A percentile compares a stretch with the other conserved stretches of the same genome.
Conservation (phyloP, 73 alveolate species). For the Paramecium sexaurelia region DNA sequence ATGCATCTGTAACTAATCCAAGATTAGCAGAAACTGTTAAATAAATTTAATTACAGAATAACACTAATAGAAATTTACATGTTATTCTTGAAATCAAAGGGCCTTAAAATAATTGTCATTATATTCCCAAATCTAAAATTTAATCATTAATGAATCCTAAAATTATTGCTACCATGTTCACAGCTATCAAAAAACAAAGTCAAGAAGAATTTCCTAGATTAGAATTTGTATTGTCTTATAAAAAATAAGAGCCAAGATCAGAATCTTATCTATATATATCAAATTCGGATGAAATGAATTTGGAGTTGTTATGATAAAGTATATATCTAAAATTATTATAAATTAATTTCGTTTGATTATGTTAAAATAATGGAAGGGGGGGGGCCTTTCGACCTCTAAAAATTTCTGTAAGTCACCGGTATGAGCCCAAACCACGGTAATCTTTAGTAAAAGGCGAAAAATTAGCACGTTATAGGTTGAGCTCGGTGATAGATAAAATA, state of each 20-base stretch:
- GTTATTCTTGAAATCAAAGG: not conserved
- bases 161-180: not conserved
- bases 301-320: not conserved
- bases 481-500: constrained; percentile 87
- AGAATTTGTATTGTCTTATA: not conserved
- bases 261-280: not conserved
- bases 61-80: not conserved
- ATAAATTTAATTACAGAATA: not conserved
- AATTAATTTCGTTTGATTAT: constrained; percentile 33
- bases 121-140: not conserved
- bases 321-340: not conserved
- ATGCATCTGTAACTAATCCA: not conserved
- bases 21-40: not conserved
- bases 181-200: not conserved
- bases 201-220: not conserved
- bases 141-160: not conserved
- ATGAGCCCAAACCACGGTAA: constrained; percentile 98
- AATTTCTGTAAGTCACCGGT: constrained; percentile 68
- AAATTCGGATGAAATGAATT: not conserved
- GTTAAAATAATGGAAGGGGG: not conserved
- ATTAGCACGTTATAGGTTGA: constrained; percentile 95
- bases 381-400: constrained; percentile 69
- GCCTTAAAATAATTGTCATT: not conserved
- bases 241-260: not conserved
- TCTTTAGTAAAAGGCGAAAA: constrained; percentile 99